A percentile compares a stretch with the other conserved stretches of the same genome.
These are phyloP conservation scores for Aureobasidium sp. DNA, from an alignment of 2,329 filamentous ascomycete species.

Conservation along the genomic window DNA sequence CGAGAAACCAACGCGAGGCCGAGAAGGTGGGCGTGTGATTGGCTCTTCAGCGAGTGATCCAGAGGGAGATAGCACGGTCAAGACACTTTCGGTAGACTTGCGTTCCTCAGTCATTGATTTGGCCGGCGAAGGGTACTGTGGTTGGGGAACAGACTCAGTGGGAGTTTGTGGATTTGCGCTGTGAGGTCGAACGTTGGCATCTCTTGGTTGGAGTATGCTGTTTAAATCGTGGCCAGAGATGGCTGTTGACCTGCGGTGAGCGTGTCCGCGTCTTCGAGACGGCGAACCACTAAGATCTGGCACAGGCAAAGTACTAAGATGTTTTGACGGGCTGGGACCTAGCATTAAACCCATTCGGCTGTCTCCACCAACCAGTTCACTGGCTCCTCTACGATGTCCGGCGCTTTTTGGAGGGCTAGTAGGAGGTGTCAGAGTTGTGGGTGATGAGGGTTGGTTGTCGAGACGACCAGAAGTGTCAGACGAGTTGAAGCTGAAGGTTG, in stretches of 20 bases:
- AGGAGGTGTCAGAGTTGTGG: conserved; percentile 27
- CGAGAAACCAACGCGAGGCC: conserved; percentile 71
- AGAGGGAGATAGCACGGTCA: not conserved
- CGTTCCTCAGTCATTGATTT: conserved; percentile 3
- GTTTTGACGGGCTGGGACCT: conserved; percentile 64
- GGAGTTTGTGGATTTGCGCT: conserved; percentile 6
- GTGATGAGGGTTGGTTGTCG: conserved; percentile 32
- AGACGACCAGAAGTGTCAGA: conserved; percentile 30
- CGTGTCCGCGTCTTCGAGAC: conserved; percentile 59
- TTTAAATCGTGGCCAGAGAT: conserved; percentile 79
- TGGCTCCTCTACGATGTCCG: conserved; percentile 69
- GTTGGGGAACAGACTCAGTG: not conserved
- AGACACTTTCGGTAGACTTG: not conserved
- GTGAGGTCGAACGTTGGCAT: conserved; percentile 34
- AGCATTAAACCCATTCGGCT: conserved; percentile 46
- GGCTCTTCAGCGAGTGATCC: not conserved
- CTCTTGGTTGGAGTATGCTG: conserved; percentile 56
- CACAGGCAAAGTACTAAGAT: conserved; percentile 50
- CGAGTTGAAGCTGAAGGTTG: conserved; percentile 45
- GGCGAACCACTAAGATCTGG: conserved; percentile 45
- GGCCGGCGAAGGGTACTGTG: conserved; percentile 6
- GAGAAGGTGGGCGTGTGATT: conserved; percentile 36
- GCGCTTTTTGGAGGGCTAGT: conserved; percentile 46
- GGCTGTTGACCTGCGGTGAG: conserved; percentile 71
- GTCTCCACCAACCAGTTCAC: conserved; percentile 79